Conservation (phyloP, 331 rosid species). For the Telfairia occidentalis region DNA sequence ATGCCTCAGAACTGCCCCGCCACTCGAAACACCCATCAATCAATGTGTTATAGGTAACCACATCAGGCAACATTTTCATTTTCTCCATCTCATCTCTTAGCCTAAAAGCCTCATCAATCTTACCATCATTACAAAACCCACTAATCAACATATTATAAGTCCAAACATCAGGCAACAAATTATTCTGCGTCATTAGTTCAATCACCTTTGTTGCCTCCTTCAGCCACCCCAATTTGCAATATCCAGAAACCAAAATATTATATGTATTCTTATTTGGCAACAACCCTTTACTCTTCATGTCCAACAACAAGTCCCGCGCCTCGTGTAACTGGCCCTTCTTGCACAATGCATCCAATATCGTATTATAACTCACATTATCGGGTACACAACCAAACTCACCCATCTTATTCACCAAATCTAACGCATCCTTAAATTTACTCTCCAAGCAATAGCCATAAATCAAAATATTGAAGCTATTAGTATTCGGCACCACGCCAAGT, state of each 20-base stretch:
- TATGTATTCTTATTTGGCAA: conserved; percentile 45
- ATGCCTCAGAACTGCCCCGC: conserved; percentile 29
- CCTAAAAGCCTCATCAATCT: conserved; percentile 54
- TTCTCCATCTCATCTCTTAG: conserved; percentile 59
- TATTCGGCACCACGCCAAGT: conserved; percentile 35
- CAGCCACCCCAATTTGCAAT: conserved; percentile 61
- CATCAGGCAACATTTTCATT: conserved; percentile 50
- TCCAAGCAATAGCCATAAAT: conserved; percentile 51
- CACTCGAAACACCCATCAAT: conserved; percentile 51
- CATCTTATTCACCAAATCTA: conserved; percentile 36
- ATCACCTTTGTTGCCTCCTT: conserved; percentile 60
- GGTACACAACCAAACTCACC: conserved; percentile 44
- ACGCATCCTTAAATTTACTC: conserved; percentile 35
- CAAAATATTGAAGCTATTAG: conserved; percentile 50
- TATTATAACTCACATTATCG: conserved; percentile 63
- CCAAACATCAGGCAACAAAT: conserved; percentile 57
- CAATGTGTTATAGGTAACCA: conserved; percentile 77
- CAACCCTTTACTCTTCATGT: conserved; percentile 50
- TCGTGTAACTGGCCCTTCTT: conserved; percentile 40
- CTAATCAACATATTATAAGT: conserved; percentile 63
- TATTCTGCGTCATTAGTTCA: conserved; percentile 45
- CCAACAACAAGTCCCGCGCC: conserved; percentile 47
- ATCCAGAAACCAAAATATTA: conserved; percentile 70
- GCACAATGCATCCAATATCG: conserved; percentile 49
- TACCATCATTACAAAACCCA: conserved; percentile 59